phyloP scores from a whole-genome alignment of 2,329 filamentous ascomycete species.

The Amylocarpus encephaloides region DNA sequence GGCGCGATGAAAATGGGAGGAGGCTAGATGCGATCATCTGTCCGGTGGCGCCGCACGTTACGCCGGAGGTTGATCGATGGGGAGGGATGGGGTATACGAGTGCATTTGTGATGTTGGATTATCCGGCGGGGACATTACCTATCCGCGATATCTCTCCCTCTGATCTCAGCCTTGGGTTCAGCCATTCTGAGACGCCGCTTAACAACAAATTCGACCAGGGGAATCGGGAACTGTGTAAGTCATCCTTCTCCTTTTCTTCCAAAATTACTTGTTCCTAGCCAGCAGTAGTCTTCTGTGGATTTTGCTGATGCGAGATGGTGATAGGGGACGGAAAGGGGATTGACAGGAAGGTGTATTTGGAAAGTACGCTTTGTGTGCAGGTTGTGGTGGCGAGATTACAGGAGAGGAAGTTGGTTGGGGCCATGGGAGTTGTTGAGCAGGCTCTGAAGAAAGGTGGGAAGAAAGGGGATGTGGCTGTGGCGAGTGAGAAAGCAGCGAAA shows the following conservation, averaged over 20 bases:
- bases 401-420: constrained; percentile 25
- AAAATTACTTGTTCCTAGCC: too few species aligned
- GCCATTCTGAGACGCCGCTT: constrained; percentile 35
- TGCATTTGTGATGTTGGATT: constrained; percentile 56
- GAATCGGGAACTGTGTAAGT: constrained; percentile 51
- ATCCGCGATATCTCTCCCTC: constrained; percentile 42
- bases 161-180: constrained; percentile 45
- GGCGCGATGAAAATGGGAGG: constrained; percentile 40
- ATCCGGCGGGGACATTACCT: constrained; percentile 51
- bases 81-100: constrained; percentile 57
- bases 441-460: background rate
- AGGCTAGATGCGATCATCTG: constrained; percentile 56
- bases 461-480: background rate
- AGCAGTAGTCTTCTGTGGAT: background rate
- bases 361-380: constrained; percentile 26
- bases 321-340: constrained; percentile 24
- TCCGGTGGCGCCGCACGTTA: constrained; percentile 57
- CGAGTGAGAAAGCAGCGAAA: background rate
- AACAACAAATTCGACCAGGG: constrained; percentile 51
- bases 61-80: constrained; percentile 55
- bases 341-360: constrained; percentile 27
- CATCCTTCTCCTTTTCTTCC: background rate
- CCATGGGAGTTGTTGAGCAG: constrained; percentile 27
- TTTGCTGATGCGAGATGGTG: constrained; percentile 6
- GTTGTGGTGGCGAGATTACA: constrained; percentile 28